Conservation (phyloP, 1,139 yeast genomes). For the Pneumocystis canis region DNA sequence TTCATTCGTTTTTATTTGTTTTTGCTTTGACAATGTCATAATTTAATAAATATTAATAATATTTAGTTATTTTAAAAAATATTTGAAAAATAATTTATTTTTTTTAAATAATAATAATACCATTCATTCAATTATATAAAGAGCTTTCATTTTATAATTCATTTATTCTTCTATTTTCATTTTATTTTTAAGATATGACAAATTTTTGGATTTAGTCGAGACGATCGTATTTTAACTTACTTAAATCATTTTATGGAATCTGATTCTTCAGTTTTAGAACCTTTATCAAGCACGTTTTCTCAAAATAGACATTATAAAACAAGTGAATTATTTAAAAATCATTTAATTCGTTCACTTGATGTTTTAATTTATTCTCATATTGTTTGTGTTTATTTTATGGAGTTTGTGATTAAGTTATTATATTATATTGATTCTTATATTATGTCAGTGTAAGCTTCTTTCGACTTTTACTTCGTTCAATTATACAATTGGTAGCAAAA, state of each 20-base stretch:
- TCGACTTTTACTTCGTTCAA: neutral
- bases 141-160: neutral
- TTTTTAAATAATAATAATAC: neutral
- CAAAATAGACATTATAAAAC: neutral
- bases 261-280: neutral
- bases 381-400: neutral
- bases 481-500: neutral
- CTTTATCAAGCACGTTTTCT: neutral
- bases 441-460: neutral
- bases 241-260: neutral
- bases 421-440: neutral
- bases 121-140: neutral
- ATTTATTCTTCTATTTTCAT: neutral
- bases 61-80: neutral
- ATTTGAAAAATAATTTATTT: neutral
- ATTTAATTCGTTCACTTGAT: neutral
- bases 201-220: no score
- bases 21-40: neutral
- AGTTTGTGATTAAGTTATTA: neutral
- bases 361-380: neutral
- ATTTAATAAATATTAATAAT: no score
- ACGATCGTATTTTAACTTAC: neutral
- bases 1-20: neutral
- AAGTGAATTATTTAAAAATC: neutral
- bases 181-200: neutral